Evolutionary conservation across 2,329 filamentous ascomycete genomes (phyloP), one percentile per base, ranked within the genome.

Genomic region (Polytolypa hystricis): DNA sequence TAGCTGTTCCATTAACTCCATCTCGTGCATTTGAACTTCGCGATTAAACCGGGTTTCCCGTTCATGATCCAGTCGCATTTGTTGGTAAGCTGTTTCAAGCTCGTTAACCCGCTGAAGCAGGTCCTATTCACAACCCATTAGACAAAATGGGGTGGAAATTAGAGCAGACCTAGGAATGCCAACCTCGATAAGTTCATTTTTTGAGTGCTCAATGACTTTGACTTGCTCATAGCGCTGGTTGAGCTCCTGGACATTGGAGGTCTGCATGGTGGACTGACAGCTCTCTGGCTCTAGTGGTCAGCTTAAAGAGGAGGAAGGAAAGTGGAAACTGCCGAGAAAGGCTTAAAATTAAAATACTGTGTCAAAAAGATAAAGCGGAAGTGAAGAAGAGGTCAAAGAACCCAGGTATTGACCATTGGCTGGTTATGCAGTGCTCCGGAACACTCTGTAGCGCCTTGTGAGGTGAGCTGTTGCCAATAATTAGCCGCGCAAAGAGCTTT

Each of bases 151-250:
- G n/a, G n/a, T 12, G 9, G 8, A 14, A 33, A 36, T 28, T 15
- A 28, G 16, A 14, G 23, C 26, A 26, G 15, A 12, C 18, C 10
- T 12, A 21, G 19, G 11, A 17, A 7, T 10, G 36, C 38, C 25
- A 55, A 69, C 66, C 53, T 68, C 62, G 42, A 69, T 68, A 30
- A 69, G 53, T 34, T 57, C 55, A 48, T 68, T 63, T 45, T 67
- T 69, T 37, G 58, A 57, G 31, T 66, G 55, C 43, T 69, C 66
- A 39, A 65, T 48, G 18, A 55, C 48, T 37, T 58, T 58, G 37
- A 69, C 43, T 40, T 62, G 56, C 41, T 62, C 58, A 53, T 64
- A 67, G 47, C 64, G 62, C 41, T 65, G 55, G 26, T 57, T 47
- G 41, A 56, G 59, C 34, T 51, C 52, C 33, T 51, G 48, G 27